Base-by-base conservation (phyloP, 805 yeast genomes). In the Allodekkera sacchari region DNA sequence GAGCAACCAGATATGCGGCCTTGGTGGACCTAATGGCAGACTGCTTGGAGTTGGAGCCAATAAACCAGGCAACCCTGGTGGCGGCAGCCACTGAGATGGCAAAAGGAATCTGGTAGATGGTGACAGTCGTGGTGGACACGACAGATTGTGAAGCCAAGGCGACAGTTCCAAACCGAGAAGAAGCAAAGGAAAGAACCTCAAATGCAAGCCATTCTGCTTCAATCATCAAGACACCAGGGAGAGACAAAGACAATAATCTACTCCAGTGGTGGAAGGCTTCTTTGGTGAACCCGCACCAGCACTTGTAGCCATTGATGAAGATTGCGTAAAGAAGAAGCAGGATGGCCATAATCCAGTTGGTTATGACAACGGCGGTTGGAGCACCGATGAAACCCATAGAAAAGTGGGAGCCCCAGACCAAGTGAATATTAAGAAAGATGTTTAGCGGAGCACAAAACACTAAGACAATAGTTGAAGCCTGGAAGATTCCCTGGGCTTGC, bases 201-300 rank as follows among this genome's bases (percentile, higher is more conserved):
- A 72, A 72, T 2, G 77, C 77, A 32, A 72, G 47, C 53, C 73
- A 72, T 46, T 72, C 79, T 9, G 77, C 77, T 48, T 70, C 77
- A 28, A 72, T 63, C 77, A 72, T 72, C 25, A 71, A 47, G 34
- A 68, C 62, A 21, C 77, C 75, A 2, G 77, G 77, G 19, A 71
- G 58, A 1, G 77, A 76, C 32, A 72, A 55, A 7, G 41, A 34
- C 12, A 66, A 47, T 28, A 67, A 49, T 30, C 53, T 57, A 3
- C 56, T 55, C 79, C 79, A 72, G 24, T 62, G 59, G 25, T 47
- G 45, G 41, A 70, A 66, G 4, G 68, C 58, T 15, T 62, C 63
- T 6, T 32, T 41, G 2, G 68, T 28, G 33, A 68, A 50, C 0
- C 74, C 74, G 32, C 66, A 63, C 79, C 77, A 72, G 46, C 79